Evolutionary conservation across 441 rosid species (phyloP), one percentile per base, ranked within the genome.

Genomic region (Codiaeum variegatum): DNA sequence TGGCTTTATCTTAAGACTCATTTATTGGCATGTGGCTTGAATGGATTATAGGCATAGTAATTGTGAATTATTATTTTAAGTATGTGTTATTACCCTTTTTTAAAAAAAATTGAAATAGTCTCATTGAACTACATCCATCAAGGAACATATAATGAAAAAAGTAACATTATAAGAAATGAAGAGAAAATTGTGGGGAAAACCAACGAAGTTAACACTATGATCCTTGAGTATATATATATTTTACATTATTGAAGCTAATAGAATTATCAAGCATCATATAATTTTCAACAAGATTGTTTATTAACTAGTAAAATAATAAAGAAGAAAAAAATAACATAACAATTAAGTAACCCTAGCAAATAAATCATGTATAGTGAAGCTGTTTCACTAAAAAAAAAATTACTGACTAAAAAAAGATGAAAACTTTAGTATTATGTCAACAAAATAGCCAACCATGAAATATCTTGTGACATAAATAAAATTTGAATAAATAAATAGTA

Each of bases 211-310:
- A 65, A 52, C 52, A 72, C 63, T 64, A 64, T 38, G 54, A 73
- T 54, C 59, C 62, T 26, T 12, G 63, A 42, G 52, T 52, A 36
- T 73, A 38, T 73, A 38, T 73, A 64, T 70, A 73, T 51, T 63
- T 64, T 52, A 73, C 62, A 73, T n/a, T n/a, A n/a, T n/a, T n/a
- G n/a, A n/a, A n/a, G 71, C 29, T 58, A 77, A 56, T 3, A 62
- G 56, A 71, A 71, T 9, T 58, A 46, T 36, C 26, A 67, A 9
- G 42, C n/a, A 21, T 49, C 46, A 29, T 71, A 63, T 55, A 67
- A 31, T 46, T 34, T 73, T 51, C 8, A 51, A 54, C 21, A 7
- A 47, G 32, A 31, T 40, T 0, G 62, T 49, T n/a, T 49, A 34
- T 18, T 55, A 55, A 55, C 32, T 52, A 29, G n/a, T 60, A 31